Percentiles rank a stretch among this genome's conserved stretches.
These are phyloP conservation scores for Globisporangium uncinulatum DNA, from an alignment of 352 stramenopile species.

Conservation along the genomic window DNA sequence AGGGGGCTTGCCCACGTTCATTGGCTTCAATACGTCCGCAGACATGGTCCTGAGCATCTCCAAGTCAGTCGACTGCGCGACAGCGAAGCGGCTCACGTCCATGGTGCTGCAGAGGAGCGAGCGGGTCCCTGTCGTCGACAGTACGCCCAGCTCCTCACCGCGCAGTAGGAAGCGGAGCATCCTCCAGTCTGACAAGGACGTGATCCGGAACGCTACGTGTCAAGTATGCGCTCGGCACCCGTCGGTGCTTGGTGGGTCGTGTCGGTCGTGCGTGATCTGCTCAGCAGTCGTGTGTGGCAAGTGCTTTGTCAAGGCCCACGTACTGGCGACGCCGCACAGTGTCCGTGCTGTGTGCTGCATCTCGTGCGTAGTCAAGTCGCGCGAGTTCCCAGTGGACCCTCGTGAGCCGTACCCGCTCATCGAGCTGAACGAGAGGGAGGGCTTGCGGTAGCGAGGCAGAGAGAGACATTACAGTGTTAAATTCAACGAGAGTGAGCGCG, in stretches of 20 bases:
- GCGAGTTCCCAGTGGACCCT: constrained; percentile 29
- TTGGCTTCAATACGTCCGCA: constrained; percentile 31
- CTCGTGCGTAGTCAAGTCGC: constrained; percentile 35
- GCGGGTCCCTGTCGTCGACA: background rate
- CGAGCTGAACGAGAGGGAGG: constrained; percentile 11
- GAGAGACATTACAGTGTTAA: no score
- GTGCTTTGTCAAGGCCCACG: constrained; percentile 37
- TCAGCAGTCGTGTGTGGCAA: constrained; percentile 32
- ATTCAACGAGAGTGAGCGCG: no score
- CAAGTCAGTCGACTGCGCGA: constrained; percentile 21
- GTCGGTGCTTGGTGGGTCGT: constrained; percentile 18
- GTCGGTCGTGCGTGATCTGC: constrained; percentile 36
- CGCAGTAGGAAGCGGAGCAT: background rate
- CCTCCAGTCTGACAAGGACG: background rate
- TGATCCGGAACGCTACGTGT: constrained; percentile 7
- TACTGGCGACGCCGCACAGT: constrained; percentile 28
- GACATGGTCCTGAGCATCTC: constrained; percentile 29
- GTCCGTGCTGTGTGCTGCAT: constrained; percentile 44
- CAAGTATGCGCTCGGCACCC: constrained; percentile 13
- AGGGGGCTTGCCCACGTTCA: constrained; percentile 24
- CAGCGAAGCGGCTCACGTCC: constrained; percentile 29
- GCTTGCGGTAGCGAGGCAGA: constrained; percentile 13
- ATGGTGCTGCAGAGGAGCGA: background rate
- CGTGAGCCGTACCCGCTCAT: constrained; percentile 33
- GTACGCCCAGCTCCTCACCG: background rate